Percentiles rank a stretch among this genome's conserved stretches.
These are phyloP conservation scores for Tolypocladium nubicola DNA, from an alignment of 2,329 filamentous ascomycete species.

Conservation along the genomic window DNA sequence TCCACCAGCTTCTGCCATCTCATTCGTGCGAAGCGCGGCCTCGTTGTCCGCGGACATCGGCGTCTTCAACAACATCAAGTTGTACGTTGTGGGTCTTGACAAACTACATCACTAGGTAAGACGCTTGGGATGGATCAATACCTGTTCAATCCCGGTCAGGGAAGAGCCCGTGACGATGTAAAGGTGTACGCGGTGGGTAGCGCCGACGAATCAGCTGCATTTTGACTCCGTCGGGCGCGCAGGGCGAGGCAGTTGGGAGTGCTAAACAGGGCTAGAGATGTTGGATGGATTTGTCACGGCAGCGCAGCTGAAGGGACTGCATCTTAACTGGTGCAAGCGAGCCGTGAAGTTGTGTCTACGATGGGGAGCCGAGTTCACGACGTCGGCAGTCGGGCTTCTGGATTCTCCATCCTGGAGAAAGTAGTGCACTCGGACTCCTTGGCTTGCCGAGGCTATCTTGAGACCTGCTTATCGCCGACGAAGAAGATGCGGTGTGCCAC, in stretches of 20 bases:
- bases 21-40: too few species aligned
- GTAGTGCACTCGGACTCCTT: not conserved
- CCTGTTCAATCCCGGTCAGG: too few species aligned
- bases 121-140: too few species aligned
- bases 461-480: not conserved
- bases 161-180: not conserved
- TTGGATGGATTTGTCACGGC: not conserved
- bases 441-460: not conserved
- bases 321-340: not conserved
- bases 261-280: too few species aligned
- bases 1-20: too few species aligned
- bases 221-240: too few species aligned
- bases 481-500: not conserved
- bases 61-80: too few species aligned
- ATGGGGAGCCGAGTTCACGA: too few species aligned
- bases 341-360: too few species aligned
- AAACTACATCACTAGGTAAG: too few species aligned
- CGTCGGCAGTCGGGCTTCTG: not conserved
- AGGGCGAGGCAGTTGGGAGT: not conserved
- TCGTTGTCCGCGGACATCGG: not conserved
- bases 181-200: slow-evolving; percentile 1
- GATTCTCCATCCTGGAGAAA: too few species aligned
- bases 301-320: not conserved
- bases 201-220: not conserved
- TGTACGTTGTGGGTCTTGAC: too few species aligned